Percentiles rank a stretch among this genome's conserved stretches.
These are phyloP conservation scores for Batrachochytrium dendrobatidis DNA, from an alignment of 371 early-diverging fungal genomes.

Conservation along the genomic window DNA sequence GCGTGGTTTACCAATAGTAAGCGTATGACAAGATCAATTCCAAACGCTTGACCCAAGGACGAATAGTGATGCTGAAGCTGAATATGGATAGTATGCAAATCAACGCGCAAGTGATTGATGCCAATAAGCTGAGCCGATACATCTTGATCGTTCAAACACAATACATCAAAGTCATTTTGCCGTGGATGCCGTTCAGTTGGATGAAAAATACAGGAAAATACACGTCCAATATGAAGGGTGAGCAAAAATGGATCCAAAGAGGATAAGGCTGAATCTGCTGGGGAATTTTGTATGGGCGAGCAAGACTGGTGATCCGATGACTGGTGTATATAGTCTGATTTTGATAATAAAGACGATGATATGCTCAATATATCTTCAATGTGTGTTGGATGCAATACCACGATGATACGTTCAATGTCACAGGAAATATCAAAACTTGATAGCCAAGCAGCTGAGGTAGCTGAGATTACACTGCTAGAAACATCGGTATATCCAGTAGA, in stretches of 20 bases:
- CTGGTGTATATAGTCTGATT: no score
- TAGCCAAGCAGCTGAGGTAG: neutral
- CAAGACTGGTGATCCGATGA: neutral
- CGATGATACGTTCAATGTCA: neutral
- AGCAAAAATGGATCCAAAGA: neutral
- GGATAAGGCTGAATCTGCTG: no score
- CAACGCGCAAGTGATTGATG: neutral
- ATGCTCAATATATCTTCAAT: neutral
- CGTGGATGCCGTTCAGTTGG: neutral
- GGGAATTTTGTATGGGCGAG: no score
- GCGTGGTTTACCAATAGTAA: neutral
- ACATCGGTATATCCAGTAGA: neutral
- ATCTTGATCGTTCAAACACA: neutral
- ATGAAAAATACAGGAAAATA: neutral
- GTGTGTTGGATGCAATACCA: neutral
- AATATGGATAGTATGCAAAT: neutral
- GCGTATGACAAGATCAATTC: neutral
- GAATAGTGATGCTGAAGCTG: neutral
- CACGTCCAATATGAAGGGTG: neutral
- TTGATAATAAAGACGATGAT: no score
- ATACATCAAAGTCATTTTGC: neutral
- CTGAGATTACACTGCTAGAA: neutral
- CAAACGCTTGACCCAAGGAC: neutral
- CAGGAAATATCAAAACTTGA: neutral
- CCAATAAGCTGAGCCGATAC: neutral